These are phyloP conservation scores for Fusarium nelsonii DNA, from an alignment of 2,329 filamentous ascomycete genomes.

Conservation along the genomic window DNA sequence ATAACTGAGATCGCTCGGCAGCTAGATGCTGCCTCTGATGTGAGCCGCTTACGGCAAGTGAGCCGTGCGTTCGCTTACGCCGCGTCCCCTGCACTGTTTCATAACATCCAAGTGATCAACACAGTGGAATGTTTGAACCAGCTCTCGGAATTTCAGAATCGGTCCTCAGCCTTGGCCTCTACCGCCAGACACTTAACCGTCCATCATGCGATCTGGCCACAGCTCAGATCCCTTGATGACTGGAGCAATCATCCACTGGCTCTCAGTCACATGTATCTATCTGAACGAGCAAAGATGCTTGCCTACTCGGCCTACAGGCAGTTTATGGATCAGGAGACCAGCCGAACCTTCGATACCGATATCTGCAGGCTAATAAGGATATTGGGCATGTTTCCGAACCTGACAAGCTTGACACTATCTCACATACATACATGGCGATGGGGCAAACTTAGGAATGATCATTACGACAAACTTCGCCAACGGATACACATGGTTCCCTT, in stretches of 20 bases:
- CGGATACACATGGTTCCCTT: neutral
- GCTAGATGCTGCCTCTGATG: neutral
- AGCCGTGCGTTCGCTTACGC: constrained; percentile 5
- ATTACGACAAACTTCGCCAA: neutral
- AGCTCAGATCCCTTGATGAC: neutral
- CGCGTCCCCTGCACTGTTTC: constrained; percentile 4
- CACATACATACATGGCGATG: neutral
- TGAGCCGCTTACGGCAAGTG: neutral
- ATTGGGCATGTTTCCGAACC: neutral
- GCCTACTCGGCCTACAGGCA: neutral
- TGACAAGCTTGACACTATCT: neutral
- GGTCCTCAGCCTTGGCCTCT: neutral
- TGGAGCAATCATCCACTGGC: neutral
- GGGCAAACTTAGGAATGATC: neutral
- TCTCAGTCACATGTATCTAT: neutral
- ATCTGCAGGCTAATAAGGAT: neutral
- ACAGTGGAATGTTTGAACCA: neutral
- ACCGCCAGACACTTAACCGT: neutral
- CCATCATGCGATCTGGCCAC: neutral
- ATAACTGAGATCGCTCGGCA: neutral
- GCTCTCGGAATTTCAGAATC: neutral
- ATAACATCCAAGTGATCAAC: constrained; percentile 1
- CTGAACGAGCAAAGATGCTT: neutral
- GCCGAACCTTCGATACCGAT: neutral
- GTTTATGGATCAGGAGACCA: neutral